Conservation (phyloP, 441 rosid species). For the Sinapis alba region DNA sequence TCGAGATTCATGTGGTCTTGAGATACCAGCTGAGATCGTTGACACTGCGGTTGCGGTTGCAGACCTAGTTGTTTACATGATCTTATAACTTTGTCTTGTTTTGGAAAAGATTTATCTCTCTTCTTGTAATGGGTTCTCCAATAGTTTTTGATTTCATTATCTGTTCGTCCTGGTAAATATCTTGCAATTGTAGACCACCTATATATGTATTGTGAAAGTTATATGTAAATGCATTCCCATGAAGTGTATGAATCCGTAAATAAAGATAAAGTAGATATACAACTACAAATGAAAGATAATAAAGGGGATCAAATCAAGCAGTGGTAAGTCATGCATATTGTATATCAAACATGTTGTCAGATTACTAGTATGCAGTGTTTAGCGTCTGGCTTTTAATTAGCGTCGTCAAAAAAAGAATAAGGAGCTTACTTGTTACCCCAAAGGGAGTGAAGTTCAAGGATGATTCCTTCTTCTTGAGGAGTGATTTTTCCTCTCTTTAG, state of each 20-base stretch:
- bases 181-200: conserved; percentile 47
- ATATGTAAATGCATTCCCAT: conserved; percentile 52
- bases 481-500: conserved; percentile 74
- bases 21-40: conserved; percentile 8
- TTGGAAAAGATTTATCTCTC: conserved; percentile 49
- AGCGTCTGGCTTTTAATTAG: not conserved
- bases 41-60: conserved; percentile 8
- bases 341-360: not conserved
- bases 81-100: conserved; percentile 46
- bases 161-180: conserved; percentile 84
- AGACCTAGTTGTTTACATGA: conserved; percentile 36
- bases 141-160: conserved; percentile 92
- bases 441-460: conserved; percentile 69
- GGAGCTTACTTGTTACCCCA: conserved; percentile 82
- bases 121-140: conserved; percentile 97
- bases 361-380: not conserved
- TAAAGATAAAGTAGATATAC: conserved; percentile 41
- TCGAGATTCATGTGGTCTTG: conserved; percentile 23
- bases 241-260: conserved; percentile 58
- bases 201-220: conserved; percentile 51
- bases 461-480: conserved; percentile 79
- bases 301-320: not conserved
- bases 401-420: not conserved
- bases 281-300: not conserved
- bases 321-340: not conserved